phyloP scores from a whole-genome alignment of 2,329 filamentous ascomycete genomes.

The Paecilomyces variotii region DNA sequence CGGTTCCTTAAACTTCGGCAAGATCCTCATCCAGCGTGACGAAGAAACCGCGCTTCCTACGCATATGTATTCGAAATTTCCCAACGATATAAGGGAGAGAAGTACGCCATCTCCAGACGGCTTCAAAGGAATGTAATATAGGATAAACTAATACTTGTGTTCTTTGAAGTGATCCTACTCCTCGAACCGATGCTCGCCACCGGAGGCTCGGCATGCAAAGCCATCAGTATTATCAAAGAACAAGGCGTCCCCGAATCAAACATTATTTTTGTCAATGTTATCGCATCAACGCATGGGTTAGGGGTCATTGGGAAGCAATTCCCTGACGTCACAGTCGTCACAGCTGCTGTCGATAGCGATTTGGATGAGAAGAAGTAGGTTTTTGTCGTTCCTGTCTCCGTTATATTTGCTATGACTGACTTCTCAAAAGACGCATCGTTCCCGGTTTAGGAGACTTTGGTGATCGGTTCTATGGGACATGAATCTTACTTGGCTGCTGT shows the following conservation, averaged over 20 bases:
- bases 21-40: constrained; percentile 27
- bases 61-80: constrained; percentile 24
- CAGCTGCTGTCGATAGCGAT: constrained; percentile 11
- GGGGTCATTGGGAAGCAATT: constrained; percentile 12
- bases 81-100: constrained; percentile 11
- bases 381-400: background rate
- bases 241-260: constrained; percentile 13
- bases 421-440: constrained; percentile 21
- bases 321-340: constrained; percentile 15
- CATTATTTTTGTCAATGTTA: constrained; percentile 22
- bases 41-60: constrained; percentile 20
- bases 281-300: constrained; percentile 18
- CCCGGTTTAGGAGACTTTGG: constrained; percentile 32
- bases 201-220: constrained; percentile 11
- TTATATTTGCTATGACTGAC: background rate
- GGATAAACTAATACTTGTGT: constrained; percentile 1
- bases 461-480: constrained; percentile 23
- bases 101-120: constrained; percentile 9
- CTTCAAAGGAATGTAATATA: background rate
- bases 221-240: constrained; percentile 7
- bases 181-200: constrained; percentile 15
- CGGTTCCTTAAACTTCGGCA: constrained; percentile 22
- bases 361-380: constrained; percentile 11
- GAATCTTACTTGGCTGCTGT: background rate
- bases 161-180: constrained; percentile 8